These are phyloP conservation scores for Blechomonas ayalai DNA, from an alignment of 208 protist species.

Conservation along the genomic window DNA sequence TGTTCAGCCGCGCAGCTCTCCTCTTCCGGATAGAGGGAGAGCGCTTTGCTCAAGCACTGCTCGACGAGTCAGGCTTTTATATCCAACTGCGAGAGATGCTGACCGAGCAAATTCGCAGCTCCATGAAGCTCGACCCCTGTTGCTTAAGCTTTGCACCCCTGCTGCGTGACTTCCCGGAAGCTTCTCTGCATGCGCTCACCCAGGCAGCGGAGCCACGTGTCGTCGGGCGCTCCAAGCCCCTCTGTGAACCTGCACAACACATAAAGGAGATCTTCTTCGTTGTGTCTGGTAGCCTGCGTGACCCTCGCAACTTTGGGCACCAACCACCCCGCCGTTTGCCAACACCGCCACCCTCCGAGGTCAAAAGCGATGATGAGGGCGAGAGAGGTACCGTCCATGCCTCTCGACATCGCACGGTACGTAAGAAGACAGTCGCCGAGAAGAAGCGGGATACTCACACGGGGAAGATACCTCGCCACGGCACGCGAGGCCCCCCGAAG, in stretches of 20 bases:
- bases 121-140: conserved; percentile 60
- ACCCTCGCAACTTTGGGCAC: conserved; percentile 60
- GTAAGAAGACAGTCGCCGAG: conserved; percentile 2
- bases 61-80: conserved; percentile 70
- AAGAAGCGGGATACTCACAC: conserved; percentile 1
- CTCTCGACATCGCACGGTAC: too few relatives aligned
- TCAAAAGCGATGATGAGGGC: conserved; percentile 14
- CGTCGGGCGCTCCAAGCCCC: conserved; percentile 36
- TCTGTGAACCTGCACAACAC: conserved; percentile 69
- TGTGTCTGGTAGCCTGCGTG: conserved; percentile 43
- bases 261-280: conserved; percentile 77
- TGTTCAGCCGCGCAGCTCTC: conserved; percentile 60
- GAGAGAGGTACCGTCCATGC: conserved; percentile 7
- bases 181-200: conserved; percentile 37
- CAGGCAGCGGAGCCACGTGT: conserved; percentile 47
- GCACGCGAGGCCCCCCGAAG: too few relatives aligned
- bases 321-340: conserved; percentile 26
- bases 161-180: conserved; percentile 36
- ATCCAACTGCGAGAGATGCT: conserved; percentile 58
- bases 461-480: background rate
- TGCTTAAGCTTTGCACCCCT: conserved; percentile 61
- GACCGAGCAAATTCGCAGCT: conserved; percentile 23
- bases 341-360: conserved; percentile 22
- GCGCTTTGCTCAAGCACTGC: conserved; percentile 66
- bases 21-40: conserved; percentile 60